phyloP scores from a whole-genome alignment of 257 asterid species.

The Solanum rostratum region DNA sequence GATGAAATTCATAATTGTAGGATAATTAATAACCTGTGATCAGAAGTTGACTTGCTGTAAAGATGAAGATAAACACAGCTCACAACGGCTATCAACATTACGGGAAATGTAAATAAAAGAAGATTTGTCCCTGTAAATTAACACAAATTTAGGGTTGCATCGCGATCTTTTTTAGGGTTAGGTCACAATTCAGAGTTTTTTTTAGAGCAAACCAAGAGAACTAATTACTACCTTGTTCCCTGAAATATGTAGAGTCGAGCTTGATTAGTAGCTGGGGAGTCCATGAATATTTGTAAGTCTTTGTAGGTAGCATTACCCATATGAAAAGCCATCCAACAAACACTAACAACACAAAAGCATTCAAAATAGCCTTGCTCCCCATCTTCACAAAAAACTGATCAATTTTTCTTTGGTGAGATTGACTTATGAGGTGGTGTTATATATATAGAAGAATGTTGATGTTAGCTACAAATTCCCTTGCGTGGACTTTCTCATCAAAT shows the following conservation, averaged over 20 bases:
- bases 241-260: slow-evolving; percentile 59
- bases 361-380: slow-evolving; percentile 27
- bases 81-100: slow-evolving; percentile 50
- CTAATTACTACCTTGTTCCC: slow-evolving; percentile 60
- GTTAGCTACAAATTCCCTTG: background rate
- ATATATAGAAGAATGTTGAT: background rate
- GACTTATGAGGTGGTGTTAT: background rate
- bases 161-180: background rate
- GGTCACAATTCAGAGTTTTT: background rate
- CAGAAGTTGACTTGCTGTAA: slow-evolving; percentile 4
- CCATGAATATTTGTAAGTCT: slow-evolving; percentile 35
- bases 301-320: slow-evolving; percentile 49
- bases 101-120: slow-evolving; percentile 43
- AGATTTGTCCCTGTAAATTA: slow-evolving; percentile 38
- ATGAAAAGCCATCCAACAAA: slow-evolving; percentile 34
- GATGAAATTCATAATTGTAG: background rate
- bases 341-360: slow-evolving; percentile 22
- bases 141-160: background rate
- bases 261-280: slow-evolving; percentile 11
- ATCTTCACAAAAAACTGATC: slow-evolving; percentile 7
- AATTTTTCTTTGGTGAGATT: background rate
- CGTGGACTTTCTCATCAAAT: background rate
- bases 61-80: slow-evolving; percentile 67
- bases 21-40: background rate
- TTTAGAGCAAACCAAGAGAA: no score